A percentile compares a stretch with the other conserved stretches of the same genome.
phyloP scores from a whole-genome alignment of 352 stramenopile species.

The Phytopythium aichiense region DNA sequence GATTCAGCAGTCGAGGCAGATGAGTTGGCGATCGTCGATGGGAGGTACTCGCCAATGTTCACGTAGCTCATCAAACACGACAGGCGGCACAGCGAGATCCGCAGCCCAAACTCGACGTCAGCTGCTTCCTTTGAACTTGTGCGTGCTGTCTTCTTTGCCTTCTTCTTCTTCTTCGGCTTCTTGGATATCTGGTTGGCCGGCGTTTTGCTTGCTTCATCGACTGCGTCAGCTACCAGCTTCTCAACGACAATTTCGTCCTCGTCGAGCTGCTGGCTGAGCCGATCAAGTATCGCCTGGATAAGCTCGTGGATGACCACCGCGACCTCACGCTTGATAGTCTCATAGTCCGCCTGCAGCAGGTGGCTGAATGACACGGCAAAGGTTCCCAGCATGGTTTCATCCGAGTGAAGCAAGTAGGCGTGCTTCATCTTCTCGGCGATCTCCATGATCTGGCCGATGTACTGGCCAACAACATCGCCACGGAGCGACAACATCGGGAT shows the following conservation, averaged over 20 bases:
- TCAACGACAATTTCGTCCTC: conserved; percentile 44
- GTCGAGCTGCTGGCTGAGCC: conserved; percentile 43
- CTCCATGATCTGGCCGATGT: conserved; percentile 59
- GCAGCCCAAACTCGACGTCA: conserved; percentile 69
- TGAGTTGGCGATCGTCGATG: conserved; percentile 8
- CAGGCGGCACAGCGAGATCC: conserved; percentile 50
- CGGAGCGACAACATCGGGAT: conserved; percentile 67
- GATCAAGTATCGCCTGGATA: conserved; percentile 62
- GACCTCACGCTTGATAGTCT: conserved; percentile 73
- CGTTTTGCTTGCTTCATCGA: conserved; percentile 15
- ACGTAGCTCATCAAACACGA: conserved; percentile 60
- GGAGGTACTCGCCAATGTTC: conserved; percentile 61
- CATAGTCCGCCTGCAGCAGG: conserved; percentile 65
- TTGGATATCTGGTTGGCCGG: conserved; percentile 15
- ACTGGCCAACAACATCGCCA: conserved; percentile 61
- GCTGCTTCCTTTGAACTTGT: conserved; percentile 38
- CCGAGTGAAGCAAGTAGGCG: conserved; percentile 58
- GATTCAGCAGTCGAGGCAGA: not conserved
- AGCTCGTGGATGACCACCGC: conserved; percentile 75
- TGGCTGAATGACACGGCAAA: conserved; percentile 67
- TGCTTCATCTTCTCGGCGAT: conserved; percentile 77
- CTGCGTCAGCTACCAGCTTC: conserved; percentile 8
- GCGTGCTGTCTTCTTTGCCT: conserved; percentile 5
- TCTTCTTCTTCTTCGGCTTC: conserved; percentile 27
- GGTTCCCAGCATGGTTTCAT: conserved; percentile 64